Conservation (phyloP, 768 basidiomycete species). For the Tricholoma furcatifolium region DNA sequence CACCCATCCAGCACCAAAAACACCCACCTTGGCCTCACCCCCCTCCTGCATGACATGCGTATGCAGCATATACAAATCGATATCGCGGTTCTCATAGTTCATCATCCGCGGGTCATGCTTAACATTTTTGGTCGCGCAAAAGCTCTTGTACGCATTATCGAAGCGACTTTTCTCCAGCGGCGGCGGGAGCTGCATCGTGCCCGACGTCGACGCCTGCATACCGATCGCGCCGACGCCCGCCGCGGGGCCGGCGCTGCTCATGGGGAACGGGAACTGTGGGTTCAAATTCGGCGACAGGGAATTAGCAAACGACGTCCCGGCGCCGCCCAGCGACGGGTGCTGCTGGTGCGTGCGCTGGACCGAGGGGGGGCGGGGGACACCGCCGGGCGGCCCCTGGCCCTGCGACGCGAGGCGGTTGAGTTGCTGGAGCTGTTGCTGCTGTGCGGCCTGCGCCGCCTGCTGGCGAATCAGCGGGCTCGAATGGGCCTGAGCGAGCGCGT, state of each 20-base stretch:
- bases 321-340: constrained; percentile 1
- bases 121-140: constrained; percentile 40
- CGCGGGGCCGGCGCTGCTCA: constrained; percentile 6
- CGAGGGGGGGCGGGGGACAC: constrained; percentile 34
- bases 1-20: background rate
- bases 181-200: constrained; percentile 23
- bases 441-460: too few species aligned
- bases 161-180: constrained; percentile 54
- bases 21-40: constrained; percentile 46
- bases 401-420: constrained; percentile 27
- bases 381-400: constrained; percentile 23
- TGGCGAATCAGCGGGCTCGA: constrained; percentile 29
- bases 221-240: constrained; percentile 1
- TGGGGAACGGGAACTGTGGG: constrained; percentile 22
- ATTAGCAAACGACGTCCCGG: constrained; percentile 24
- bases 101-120: constrained; percentile 40
- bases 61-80: constrained; percentile 65
- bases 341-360: constrained; percentile 36
- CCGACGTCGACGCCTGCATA: constrained; percentile 9
- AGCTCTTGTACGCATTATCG: constrained; percentile 48
- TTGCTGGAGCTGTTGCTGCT: constrained; percentile 23
- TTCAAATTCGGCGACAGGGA: constrained; percentile 33
- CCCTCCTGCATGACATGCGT: constrained; percentile 57
- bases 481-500: constrained; percentile 12
- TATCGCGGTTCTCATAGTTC: constrained; percentile 48